Evolutionary conservation across 73 alveolate genomes (phyloP).

Genomic region (Durusdinium trenchii): DNA sequence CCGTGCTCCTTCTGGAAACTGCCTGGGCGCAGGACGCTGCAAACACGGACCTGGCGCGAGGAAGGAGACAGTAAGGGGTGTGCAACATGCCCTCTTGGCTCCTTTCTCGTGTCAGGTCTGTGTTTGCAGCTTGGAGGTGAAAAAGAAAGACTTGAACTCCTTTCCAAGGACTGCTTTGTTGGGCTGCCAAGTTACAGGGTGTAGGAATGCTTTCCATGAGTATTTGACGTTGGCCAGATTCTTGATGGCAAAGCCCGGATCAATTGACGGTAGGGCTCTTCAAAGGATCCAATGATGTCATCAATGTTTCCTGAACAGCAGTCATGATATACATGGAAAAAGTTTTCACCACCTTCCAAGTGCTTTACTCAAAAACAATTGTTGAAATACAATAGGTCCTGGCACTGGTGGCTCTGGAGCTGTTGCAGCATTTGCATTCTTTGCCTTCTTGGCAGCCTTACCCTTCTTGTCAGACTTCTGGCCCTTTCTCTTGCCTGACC

Average conservation of each 20-base stretch:
- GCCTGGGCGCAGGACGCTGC: conserved; percentile 45
- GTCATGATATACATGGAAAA: not conserved
- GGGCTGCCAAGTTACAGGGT: conserved; percentile 10
- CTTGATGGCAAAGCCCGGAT: not conserved
- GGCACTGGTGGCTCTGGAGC: no score
- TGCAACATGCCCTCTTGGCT: not conserved
- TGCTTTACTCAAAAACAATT: no score
- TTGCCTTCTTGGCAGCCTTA: not conserved
- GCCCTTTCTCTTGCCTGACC: not conserved
- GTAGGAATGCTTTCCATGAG: conserved; percentile 57
- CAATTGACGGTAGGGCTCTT: not conserved
- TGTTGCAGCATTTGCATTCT: not conserved
- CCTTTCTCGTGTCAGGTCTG: not conserved
- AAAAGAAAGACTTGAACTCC: not conserved
- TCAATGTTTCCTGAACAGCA: not conserved
- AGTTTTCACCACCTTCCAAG: not conserved
- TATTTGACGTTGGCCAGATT: not conserved
- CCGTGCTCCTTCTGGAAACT: not conserved
- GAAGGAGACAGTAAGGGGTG: not conserved
- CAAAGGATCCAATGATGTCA: not conserved
- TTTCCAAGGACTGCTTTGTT: not conserved
- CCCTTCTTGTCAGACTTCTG: not conserved
- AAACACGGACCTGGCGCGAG: no score
- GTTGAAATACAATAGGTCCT: not conserved
- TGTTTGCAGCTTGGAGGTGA: no score